phyloP scores from a whole-genome alignment of 1,139 yeast genomes.

The Saccharomyces hybrid region DNA sequence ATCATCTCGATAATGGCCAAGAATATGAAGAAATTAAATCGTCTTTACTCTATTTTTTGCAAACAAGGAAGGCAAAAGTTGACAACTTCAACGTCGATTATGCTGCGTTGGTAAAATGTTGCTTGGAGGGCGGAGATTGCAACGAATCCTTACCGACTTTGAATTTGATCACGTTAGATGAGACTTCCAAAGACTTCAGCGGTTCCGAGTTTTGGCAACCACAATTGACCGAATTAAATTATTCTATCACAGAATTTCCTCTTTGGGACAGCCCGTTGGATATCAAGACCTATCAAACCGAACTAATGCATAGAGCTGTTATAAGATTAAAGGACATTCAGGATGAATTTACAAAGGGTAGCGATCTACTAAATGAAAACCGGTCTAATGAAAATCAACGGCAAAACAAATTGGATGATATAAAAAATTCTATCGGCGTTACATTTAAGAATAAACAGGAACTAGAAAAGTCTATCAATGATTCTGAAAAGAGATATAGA shows the following conservation, averaged over 20 bases:
- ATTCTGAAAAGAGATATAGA: conserved; percentile 41
- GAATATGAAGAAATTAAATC: conserved; percentile 15
- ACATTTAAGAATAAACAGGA: conserved; percentile 41
- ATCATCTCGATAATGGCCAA: conserved; percentile 9
- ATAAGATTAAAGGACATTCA: conserved; percentile 35
- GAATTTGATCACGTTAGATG: conserved; percentile 5
- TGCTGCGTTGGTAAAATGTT: conserved; percentile 13
- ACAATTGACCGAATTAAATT: conserved; percentile 12
- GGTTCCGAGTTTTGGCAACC: conserved; percentile 12
- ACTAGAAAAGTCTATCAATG: conserved; percentile 42
- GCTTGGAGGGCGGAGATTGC: conserved; percentile 13
- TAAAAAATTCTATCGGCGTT: conserved; percentile 42
- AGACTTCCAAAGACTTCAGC: conserved; percentile 1
- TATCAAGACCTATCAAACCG: conserved; percentile 34
- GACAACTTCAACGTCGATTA: conserved; percentile 3
- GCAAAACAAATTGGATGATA: conserved; percentile 43
- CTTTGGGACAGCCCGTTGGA: conserved; percentile 24
- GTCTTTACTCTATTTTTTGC: conserved; percentile 23
- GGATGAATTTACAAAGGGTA: conserved; percentile 26
- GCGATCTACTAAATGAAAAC: conserved; percentile 29
- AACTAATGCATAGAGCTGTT: conserved; percentile 38
- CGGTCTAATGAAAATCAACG: conserved; percentile 42
- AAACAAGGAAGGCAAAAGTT: background rate
- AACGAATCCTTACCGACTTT: conserved; percentile 14
- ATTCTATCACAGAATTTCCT: conserved; percentile 7